Conservation (phyloP, 768 basidiomycete species). For the Termitomyces sp. region DNA sequence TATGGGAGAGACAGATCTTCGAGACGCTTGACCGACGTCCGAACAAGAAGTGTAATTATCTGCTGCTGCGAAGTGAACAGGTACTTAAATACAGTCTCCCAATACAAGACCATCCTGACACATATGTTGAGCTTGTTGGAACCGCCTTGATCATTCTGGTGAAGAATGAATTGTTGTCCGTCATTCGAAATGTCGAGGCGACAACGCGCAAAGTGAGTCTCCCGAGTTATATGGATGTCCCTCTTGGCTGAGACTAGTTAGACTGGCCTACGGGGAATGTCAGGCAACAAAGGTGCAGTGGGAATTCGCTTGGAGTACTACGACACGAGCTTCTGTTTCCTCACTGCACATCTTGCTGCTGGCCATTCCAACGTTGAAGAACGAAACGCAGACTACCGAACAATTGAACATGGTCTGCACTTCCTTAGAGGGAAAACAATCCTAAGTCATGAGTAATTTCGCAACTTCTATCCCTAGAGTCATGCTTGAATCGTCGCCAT, state of each 20-base stretch:
- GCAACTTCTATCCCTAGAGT: neutral
- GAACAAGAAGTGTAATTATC: constrained; percentile 66
- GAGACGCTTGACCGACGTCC: constrained; percentile 72
- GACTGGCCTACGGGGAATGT: constrained; percentile 91
- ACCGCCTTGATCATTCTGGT: constrained; percentile 87
- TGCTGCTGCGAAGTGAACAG: constrained; percentile 90
- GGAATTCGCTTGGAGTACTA: constrained; percentile 89
- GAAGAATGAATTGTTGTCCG: constrained; percentile 65
- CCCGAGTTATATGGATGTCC: neutral
- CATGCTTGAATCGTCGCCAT: neutral
- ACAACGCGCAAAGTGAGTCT: constrained; percentile 75
- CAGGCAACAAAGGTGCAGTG: constrained; percentile 95
- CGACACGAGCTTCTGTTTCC: constrained; percentile 90
- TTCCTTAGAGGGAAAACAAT: constrained; percentile 91
- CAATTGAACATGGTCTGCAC: constrained; percentile 77
- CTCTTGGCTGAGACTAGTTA: constrained; percentile 18
- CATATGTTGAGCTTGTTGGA: constrained; percentile 71
- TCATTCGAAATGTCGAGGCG: constrained; percentile 90
- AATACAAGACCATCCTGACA: constrained; percentile 6
- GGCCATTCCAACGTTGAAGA: constrained; percentile 88
- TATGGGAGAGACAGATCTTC: constrained; percentile 83
- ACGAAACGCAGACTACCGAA: constrained; percentile 87
- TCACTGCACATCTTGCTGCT: constrained; percentile 96
- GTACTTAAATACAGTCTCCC: constrained; percentile 35
- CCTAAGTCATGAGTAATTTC: constrained; percentile 78